Evolutionary conservation across 441 rosid genomes (phyloP), one percentile per base, ranked within the genome.

Genomic region (Euphorbia corollata): DNA sequence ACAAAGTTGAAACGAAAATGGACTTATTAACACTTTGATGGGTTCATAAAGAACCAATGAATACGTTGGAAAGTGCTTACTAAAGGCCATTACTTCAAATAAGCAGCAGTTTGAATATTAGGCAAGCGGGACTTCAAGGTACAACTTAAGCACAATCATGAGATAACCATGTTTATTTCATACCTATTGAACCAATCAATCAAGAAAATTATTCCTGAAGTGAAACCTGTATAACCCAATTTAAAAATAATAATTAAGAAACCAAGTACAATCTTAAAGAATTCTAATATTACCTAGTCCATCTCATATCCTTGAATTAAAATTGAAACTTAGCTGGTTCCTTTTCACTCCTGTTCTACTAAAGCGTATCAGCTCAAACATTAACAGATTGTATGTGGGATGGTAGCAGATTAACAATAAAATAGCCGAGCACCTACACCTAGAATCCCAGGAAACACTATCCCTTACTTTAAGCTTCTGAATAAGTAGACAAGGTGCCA

Each of bases 141-240:
- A 45, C 12, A 54, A 45, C 34, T 32, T 51, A 58, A 18, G 50
- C 39, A 36, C 27, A 48, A 61, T 47, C 53, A 27, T 54, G 22
- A 55, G 27, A 48, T 61, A 67, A 19, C 9, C 57, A 8, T 5
- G 22, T 45, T 27, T 13, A 38, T 18, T 32, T 4, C n/a, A 20
- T 16, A 59, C 39, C 12, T 39, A 36, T 7, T 24, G 54, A 22
- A 38, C 39, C 30, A 16, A 59, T 5, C 2, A 6, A 23, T 16
- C 16, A 15, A 8, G 8, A 51, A 60, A 39, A n/a, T 2, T 39
- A 58, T 38, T 69, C 54, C 54, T 16, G 24, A 27, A 27, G 39
- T 16, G 24, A 27, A 27, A 56, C 63, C 15, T n/a, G 32, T 32
- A 7, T 13, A 8, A 41, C 63, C 60, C 36, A 68, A 55, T 68